These are phyloP conservation scores for Metarhizium rileyi DNA, from an alignment of 2,329 filamentous ascomycete species.

Conservation along the genomic window DNA sequence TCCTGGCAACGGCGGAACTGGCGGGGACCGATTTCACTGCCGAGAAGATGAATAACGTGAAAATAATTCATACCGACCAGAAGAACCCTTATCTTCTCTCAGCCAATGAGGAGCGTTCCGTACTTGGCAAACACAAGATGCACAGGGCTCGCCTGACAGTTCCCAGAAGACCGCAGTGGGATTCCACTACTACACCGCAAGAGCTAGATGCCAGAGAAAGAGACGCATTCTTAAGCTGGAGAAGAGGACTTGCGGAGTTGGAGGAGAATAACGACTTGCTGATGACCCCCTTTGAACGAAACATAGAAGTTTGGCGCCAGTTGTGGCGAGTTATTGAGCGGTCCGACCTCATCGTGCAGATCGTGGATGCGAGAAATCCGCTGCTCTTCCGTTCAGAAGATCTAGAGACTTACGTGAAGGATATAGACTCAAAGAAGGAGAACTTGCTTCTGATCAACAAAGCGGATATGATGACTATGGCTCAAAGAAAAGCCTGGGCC, in stretches of 20 bases:
- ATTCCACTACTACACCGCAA: constrained; percentile 70
- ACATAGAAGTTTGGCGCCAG: constrained; percentile 95
- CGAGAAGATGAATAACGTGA: constrained; percentile 97
- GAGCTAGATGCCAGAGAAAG: constrained; percentile 73
- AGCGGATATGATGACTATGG: constrained; percentile 93
- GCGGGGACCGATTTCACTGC: constrained; percentile 98
- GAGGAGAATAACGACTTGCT: constrained; percentile 90
- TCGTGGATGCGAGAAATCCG: constrained; percentile 93
- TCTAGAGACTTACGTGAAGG: constrained; percentile 87
- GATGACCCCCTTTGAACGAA: constrained; percentile 96
- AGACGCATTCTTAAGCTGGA: constrained; percentile 76
- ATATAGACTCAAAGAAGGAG: constrained; percentile 77
- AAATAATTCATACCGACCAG: constrained; percentile 95
- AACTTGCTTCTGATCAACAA: constrained; percentile 96
- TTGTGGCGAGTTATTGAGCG: constrained; percentile 96
- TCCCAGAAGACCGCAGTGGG: constrained; percentile 82
- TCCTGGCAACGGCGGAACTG: constrained; percentile 87
- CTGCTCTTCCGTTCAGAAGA: constrained; percentile 91
- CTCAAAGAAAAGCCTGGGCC: constrained; percentile 77
- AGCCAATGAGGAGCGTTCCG: constrained; percentile 68
- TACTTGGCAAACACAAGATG: constrained; percentile 71
- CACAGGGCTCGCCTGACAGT: constrained; percentile 77
- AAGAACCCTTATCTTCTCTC: constrained; percentile 91
- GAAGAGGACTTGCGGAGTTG: constrained; percentile 80
- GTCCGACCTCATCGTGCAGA: constrained; percentile 92